Base-by-base conservation (phyloP, 1,284 basidiomycete genomes). In the Heterobasidion occidentale region DNA sequence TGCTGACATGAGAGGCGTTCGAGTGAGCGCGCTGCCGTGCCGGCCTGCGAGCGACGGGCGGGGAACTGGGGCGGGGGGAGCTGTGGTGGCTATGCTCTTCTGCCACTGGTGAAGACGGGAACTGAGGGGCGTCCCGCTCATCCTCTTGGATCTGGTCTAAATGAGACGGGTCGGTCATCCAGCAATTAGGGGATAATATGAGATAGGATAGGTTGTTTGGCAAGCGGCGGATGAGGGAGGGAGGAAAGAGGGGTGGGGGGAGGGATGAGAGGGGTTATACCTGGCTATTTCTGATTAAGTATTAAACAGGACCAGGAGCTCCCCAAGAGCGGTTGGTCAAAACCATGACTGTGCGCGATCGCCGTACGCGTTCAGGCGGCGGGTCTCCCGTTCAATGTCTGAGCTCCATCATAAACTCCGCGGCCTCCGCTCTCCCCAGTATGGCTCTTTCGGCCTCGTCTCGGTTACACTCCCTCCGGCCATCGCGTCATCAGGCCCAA, bases 1-100 rank as follows among this genome's bases (percentile, higher is more conserved):
- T 46, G 7, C 57, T 54, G 12, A 68, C 65, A 34, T 56, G 66
- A 17, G 65, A 63, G 33, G 57, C 60, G 19, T 55, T 46, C 6
- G 54, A 46, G 1, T 54, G 12, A 17, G 36, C n/a, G 19, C 34
- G 20, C 20, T 49, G 7, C 50, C 19, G 9, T 35, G 27, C 34
- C 19, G 36, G 50, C 20, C 34, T 42, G 33, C 17, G 46, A 15
- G n/a, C 36, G n/a, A 42, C 38, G 46, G 46, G 33, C 35, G 50
- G 53, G 38, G 42, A 27, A 38, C 45, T 9, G 46, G 33, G 20
- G 53, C 19, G 53, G n/a, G 35, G 9, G 9, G 35, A 15, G n/a
- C 1, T 36, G 27, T 49, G 15, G 50, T 36, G 50, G 50, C 12
- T 35, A 17, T 51, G 27, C 15, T 51, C 14, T 9, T 35, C 19